Evolutionary conservation across 805 yeast species (phyloP).

Genomic region (Kodamaea kaohsiungensis): DNA sequence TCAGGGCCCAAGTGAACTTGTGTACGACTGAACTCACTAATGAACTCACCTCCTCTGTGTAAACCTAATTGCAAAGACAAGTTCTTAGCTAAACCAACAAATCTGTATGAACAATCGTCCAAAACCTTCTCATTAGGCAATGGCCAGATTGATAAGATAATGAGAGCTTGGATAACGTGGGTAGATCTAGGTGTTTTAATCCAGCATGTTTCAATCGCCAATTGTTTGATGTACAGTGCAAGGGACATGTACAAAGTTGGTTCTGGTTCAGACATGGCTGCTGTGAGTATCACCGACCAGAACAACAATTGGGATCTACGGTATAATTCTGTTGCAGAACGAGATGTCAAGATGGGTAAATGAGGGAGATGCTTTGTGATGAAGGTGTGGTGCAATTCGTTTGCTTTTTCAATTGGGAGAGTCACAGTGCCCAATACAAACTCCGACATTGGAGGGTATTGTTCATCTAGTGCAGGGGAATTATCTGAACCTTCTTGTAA

Average conservation of each 20-base stretch:
- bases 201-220: slow-evolving; percentile 93
- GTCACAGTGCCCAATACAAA: slow-evolving; percentile 76
- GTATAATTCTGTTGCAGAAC: slow-evolving; percentile 72
- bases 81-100: slow-evolving; percentile 82
- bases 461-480: slow-evolving; percentile 24
- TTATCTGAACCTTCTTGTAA: slow-evolving; percentile 30
- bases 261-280: slow-evolving; percentile 83
- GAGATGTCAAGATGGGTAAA: slow-evolving; percentile 75
- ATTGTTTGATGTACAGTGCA: slow-evolving; percentile 75
- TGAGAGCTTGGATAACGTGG: slow-evolving; percentile 86
- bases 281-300: slow-evolving; percentile 89
- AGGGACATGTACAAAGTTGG: slow-evolving; percentile 77
- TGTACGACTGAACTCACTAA: slow-evolving; percentile 85
- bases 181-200: slow-evolving; percentile 90
- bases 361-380: slow-evolving; percentile 68
- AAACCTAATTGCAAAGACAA: slow-evolving; percentile 84
- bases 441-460: slow-evolving; percentile 47
- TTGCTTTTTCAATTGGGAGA: slow-evolving; percentile 66
- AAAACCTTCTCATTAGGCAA: slow-evolving; percentile 87
- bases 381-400: slow-evolving; percentile 69
- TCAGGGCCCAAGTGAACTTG: slow-evolving; percentile 82
- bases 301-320: slow-evolving; percentile 81
- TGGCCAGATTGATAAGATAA: slow-evolving; percentile 89
- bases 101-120: slow-evolving; percentile 89
- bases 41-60: slow-evolving; percentile 85